A percentile compares a stretch with the other conserved stretches of the same genome.
Conservation (phyloP, 2,329 filamentous ascomycete genomes). For the Cyphellophora europaea region DNA sequence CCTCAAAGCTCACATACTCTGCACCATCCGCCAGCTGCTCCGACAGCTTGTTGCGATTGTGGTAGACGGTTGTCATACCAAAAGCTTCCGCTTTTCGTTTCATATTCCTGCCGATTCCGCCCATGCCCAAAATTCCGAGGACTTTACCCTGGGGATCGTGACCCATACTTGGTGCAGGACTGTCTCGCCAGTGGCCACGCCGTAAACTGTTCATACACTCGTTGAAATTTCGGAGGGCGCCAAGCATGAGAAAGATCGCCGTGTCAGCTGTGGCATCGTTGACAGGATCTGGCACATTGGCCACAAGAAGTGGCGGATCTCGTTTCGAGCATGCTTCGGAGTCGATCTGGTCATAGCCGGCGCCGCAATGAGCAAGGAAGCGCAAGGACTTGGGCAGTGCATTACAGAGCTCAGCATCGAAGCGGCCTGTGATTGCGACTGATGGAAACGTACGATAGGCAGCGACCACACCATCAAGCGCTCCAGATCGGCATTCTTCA, state of each 20-base stretch:
- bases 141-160: slow-evolving; percentile 72
- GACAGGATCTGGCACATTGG: slow-evolving; percentile 72
- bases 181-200: slow-evolving; percentile 58
- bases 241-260: slow-evolving; percentile 71
- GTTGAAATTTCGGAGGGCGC: slow-evolving; percentile 67
- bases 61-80: slow-evolving; percentile 21
- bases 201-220: slow-evolving; percentile 57
- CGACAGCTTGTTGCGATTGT: slow-evolving; percentile 16
- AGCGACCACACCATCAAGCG: slow-evolving; percentile 55
- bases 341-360: slow-evolving; percentile 79
- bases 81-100: slow-evolving; percentile 35
- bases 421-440: slow-evolving; percentile 52
- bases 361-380: slow-evolving; percentile 34
- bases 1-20: slow-evolving; percentile 64
- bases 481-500: slow-evolving; percentile 54
- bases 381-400: slow-evolving; percentile 26
- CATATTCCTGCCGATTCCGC: slow-evolving; percentile 71
- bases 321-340: slow-evolving; percentile 60
- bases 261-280: slow-evolving; percentile 77
- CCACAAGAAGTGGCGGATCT: slow-evolving; percentile 51
- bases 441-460: slow-evolving; percentile 65
- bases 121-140: slow-evolving; percentile 77
- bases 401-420: slow-evolving; percentile 58
- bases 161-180: slow-evolving; percentile 47
- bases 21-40: slow-evolving; percentile 38